phyloP scores from a whole-genome alignment of 129 eudicot genomes.

The Pulicaria dysenterica region DNA sequence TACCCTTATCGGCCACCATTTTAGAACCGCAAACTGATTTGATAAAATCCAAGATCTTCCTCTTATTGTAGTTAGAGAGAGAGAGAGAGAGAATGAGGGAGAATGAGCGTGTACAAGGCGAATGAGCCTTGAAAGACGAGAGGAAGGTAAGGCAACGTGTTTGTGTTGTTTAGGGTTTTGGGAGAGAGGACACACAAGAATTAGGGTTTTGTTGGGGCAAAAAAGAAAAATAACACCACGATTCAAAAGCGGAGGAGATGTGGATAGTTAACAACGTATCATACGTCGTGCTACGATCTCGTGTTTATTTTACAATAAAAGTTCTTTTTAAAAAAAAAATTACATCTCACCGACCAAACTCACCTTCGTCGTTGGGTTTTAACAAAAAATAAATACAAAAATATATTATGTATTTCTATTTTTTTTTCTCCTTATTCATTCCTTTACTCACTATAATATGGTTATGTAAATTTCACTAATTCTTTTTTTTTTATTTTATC shows the following conservation, averaged over 20 bases:
- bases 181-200: slow-evolving; percentile 5
- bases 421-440: too few relatives aligned
- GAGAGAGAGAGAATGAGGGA: too few relatives aligned
- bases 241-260: background rate
- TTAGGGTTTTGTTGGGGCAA: slow-evolving; percentile 38
- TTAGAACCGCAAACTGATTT: slow-evolving; percentile 29
- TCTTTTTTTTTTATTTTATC: too few relatives aligned
- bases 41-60: background rate
- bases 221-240: background rate
- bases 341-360: too few relatives aligned
- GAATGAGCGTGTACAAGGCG: background rate
- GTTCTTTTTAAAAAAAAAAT: too few relatives aligned
- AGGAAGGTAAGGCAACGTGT: slow-evolving; percentile 8
- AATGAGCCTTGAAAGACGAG: background rate
- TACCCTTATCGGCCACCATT: slow-evolving; percentile 77
- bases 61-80: background rate
- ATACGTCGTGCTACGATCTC: too few relatives aligned
- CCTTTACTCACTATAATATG: too few relatives aligned
- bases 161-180: slow-evolving; percentile 38
- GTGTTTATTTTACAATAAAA: too few relatives aligned
- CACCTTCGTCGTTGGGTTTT: too few relatives aligned
- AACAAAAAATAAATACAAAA: too few relatives aligned
- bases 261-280: background rate
- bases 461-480: too few relatives aligned
- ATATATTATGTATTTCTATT: too few relatives aligned